Evolutionary conservation across 495 filamentous ascomycete species (phyloP), one percentile per base, ranked within the genome.

Genomic region (Penicillium angulare): DNA sequence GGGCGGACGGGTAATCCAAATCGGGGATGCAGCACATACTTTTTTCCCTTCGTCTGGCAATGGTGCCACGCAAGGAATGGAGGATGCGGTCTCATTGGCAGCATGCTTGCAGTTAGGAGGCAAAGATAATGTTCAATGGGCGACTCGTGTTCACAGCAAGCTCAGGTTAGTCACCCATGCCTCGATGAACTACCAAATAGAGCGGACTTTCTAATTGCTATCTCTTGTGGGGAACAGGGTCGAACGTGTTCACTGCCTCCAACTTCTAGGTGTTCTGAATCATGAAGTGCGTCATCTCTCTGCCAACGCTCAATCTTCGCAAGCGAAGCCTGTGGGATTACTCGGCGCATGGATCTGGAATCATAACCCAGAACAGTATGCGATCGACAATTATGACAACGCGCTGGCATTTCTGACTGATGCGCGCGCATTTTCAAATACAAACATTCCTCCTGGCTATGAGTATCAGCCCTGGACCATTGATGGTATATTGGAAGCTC

Each of bases 11-110:
- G 82, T 84, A 21, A 72, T 74, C 36, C 69, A 86, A 13, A 78
- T 89, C 18, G 87, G 86, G 18, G 86, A 89, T 60, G 73, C 84
- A 9, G 86, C 86, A 0, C 87, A 90, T 63, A 79, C 87, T 0
- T 87, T 88, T 60, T 67, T 88, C 6, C 86, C 86, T 0, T 83
- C 83, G 0, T 82, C 78, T 15, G 81, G 82, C 15, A 83, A 86
- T 53, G 87, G 87, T 0, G 86, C 83, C 0, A 85, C 78, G 21
- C 82, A 87, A 55, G 83, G 80, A 2, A 81, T 90, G 46, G 86
- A 89, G 60, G 87, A 89, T 62, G 87, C 81, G 1, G 74, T 81
- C 0, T 82, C 80, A 1, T 59, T 89, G 3, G 84, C 86, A 1
- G 74, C 80, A 5, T 83, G 79, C 46, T 71, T 89, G 43, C 64